Evolutionary conservation across 345 rosid genomes (phyloP), one percentile per base, ranked within the genome.

Genomic region (Salix purpurea): DNA sequence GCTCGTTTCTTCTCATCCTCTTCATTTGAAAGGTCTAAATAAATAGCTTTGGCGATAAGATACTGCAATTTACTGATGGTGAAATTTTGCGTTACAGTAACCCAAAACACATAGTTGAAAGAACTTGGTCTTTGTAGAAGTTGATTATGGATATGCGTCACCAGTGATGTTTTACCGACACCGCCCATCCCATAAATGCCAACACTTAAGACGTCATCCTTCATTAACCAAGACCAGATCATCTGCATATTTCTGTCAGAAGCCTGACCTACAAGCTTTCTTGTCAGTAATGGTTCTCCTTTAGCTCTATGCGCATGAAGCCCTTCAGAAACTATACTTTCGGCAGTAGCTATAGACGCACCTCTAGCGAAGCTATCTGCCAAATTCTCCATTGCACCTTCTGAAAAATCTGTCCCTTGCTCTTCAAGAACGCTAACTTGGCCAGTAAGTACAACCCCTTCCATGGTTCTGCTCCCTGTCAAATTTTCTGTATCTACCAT

Each of bases 181-280:
- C 74, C 82, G 5, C 58, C 78, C 78, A 61, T 79, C 39, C 78
- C 82, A 68, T 39, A 74, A 16, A 79, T 62, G 28, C 82, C 78
- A 61, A 79, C 50, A 6, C 24, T 21, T 19, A 24, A 34, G 23
- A 78, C 54, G 1, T 48, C 26, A 44, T 68, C 78, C 5, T 64
- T 19, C 70, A 16, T 42, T 24, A 73, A 72, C 32, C 42, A 65
- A 21, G 21, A 19, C 48, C 13, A 40, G 16, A 40, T 73, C 56
- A 15, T 30, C 4, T 26, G n/a, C 39, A 7, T 21, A 7, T 36
- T 5, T 2, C 3, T 62, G 6, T 39, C 10, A 62, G 37, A 61
- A 23, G 18, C 56, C 28, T 23, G 16, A 40, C 69, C 76, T 8
- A 24, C 32, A 8, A 61, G 18, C 11, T 40, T 19, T 24, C 15